Conservation (phyloP, 139 green algal species). For the Coelastrella sp. region DNA sequence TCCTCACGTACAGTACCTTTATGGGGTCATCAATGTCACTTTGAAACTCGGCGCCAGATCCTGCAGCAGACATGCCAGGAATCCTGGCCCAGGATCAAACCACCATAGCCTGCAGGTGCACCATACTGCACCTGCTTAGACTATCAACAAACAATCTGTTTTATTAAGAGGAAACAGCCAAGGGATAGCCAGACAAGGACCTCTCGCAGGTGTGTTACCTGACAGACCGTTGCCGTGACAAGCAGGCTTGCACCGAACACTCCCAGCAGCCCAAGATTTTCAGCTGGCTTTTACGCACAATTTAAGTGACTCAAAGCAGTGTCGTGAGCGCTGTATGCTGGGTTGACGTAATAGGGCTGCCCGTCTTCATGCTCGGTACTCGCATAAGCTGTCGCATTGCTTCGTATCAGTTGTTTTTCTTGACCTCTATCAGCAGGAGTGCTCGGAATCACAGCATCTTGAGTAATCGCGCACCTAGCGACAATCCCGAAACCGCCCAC, state of each 20-base stretch:
- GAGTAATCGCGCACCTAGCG: too few species aligned
- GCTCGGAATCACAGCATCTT: too few species aligned
- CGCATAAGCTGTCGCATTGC: not conserved
- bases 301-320: not conserved
- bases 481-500: not conserved
- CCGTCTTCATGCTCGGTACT: not conserved
- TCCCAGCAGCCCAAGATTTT: too few species aligned
- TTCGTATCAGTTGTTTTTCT: too few species aligned
- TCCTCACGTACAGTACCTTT: not conserved
- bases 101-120: not conserved
- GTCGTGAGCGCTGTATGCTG: not conserved
- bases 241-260: too few species aligned
- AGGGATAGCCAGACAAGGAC: too few species aligned
- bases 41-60: not conserved
- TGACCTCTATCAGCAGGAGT: too few species aligned
- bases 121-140: not conserved
- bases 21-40: not conserved
- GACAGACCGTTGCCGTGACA: too few species aligned
- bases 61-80: not conserved
- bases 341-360: not conserved
- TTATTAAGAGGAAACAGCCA: too few species aligned
- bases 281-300: too few species aligned
- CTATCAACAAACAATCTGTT: too few species aligned
- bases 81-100: not conserved
- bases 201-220: too few species aligned